These are phyloP conservation scores for Linderniella brevidens DNA, from an alignment of 257 asterid genomes.

Conservation along the genomic window DNA sequence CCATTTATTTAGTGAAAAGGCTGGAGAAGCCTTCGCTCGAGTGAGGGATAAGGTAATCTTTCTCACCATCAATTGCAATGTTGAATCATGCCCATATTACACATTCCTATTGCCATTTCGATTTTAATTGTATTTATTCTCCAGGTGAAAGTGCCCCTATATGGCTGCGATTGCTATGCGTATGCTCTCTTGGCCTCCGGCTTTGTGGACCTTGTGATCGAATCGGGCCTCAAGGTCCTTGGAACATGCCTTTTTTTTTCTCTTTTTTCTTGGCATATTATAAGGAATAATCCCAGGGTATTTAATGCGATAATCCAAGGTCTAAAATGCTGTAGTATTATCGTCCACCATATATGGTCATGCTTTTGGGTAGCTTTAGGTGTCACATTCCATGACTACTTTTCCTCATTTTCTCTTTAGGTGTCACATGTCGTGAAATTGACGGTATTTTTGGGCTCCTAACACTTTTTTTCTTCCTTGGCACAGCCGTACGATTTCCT, in stretches of 20 bases:
- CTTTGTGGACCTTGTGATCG: conserved; percentile 78
- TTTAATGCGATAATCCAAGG: no score
- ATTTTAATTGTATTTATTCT: conserved; percentile 8
- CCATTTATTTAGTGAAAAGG: conserved; percentile 74
- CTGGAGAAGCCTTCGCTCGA: conserved; percentile 75
- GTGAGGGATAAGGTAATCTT: conserved; percentile 58
- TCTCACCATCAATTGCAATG: background rate
- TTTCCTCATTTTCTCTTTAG: conserved; percentile 9
- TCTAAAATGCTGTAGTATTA: no score
- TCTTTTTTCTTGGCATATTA: no score
- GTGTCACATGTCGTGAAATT: conserved; percentile 3
- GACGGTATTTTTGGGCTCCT: conserved; percentile 1
- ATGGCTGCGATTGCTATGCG: conserved; percentile 98
- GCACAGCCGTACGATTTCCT: conserved; percentile 91
- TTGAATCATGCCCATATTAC: background rate
- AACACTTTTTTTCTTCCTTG: background rate
- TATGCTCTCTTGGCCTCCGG: conserved; percentile 92
- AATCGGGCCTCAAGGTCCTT: conserved; percentile 83
- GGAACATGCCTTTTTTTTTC: conserved; percentile 1
- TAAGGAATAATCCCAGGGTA: background rate
- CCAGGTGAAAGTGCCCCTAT: conserved; percentile 93
- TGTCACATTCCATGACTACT: no score
- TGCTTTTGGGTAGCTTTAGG: no score
- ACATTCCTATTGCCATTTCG: background rate
- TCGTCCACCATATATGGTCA: no score